These are phyloP conservation scores for Rutidosis leptorrhynchoides DNA, from an alignment of 129 eudicot genomes.

Conservation along the genomic window DNA sequence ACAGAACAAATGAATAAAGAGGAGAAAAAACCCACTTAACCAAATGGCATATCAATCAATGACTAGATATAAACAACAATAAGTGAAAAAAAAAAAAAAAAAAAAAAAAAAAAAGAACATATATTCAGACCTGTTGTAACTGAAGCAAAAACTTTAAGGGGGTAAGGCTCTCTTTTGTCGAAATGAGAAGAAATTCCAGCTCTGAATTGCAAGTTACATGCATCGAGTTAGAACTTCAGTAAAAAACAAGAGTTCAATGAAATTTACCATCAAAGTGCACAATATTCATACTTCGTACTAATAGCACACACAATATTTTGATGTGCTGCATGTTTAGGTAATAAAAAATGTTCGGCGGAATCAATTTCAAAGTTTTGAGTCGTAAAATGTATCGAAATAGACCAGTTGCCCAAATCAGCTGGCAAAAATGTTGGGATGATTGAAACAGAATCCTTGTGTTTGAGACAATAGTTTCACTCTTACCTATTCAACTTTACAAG, in stretches of 20 bases:
- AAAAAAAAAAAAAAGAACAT: no score
- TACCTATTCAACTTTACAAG: background rate
- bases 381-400: background rate
- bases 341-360: no score
- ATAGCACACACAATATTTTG: background rate
- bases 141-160: slow-evolving; percentile 37
- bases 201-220: slow-evolving; percentile 31
- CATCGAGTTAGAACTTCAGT: slow-evolving; percentile 2
- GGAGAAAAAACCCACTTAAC: no score
- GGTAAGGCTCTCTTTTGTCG: slow-evolving; percentile 27
- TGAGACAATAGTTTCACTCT: background rate
- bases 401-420: background rate
- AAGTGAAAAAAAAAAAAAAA: background rate
- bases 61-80: slow-evolving; percentile 8
- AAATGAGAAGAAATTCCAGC: slow-evolving; percentile 29
- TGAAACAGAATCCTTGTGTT: background rate
- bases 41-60: background rate
- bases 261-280: slow-evolving; percentile 7
- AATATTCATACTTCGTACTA: background rate
- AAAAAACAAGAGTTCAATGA: slow-evolving; percentile 1
- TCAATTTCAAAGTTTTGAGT: background rate
- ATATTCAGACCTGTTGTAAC: slow-evolving; percentile 34
- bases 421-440: background rate
- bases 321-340: background rate
- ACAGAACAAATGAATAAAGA: background rate